Evolutionary conservation across 108 stramenopile species (phyloP).

Genomic region (Skeletonema menzelii): DNA sequence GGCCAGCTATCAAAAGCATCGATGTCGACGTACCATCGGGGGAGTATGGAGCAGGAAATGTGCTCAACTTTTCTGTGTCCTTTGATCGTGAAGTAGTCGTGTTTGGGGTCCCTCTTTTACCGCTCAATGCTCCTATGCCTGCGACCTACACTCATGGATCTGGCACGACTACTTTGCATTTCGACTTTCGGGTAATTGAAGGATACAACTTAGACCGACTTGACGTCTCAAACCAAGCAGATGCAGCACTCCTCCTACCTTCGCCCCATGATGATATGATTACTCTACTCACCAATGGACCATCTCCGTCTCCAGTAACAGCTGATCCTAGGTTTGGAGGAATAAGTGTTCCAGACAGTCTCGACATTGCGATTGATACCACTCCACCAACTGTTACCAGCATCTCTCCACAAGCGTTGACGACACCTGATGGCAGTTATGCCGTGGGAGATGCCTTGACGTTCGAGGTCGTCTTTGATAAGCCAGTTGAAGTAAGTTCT

Average conservation of each 20-base stretch:
- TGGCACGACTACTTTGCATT: constrained; percentile 36
- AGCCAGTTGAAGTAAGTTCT: constrained; percentile 37
- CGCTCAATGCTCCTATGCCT: constrained; percentile 23
- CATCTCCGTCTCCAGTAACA: constrained; percentile 17
- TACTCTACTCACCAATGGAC: constrained; percentile 24
- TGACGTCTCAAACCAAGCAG: constrained; percentile 3
- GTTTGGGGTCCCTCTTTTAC: constrained; percentile 34
- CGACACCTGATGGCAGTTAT: constrained; percentile 34
- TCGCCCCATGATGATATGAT: constrained; percentile 6
- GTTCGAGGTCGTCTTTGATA: constrained; percentile 47
- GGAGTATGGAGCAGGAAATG: constrained; percentile 50
- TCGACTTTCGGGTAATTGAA: constrained; percentile 35
- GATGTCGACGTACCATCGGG: constrained; percentile 19
- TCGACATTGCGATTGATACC: constrained; percentile 32
- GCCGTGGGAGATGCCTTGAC: constrained; percentile 43
- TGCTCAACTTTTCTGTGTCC: constrained; percentile 32
- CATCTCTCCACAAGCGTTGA: constrained; percentile 26
- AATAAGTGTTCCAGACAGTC: constrained; percentile 7
- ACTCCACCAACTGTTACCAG: constrained; percentile 27
- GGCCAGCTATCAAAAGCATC: constrained; percentile 18
- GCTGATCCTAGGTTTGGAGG: constrained; percentile 22
- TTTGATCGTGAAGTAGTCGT: constrained; percentile 46
- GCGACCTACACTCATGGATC: constrained; percentile 41
- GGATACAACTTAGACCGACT: constrained; percentile 34
- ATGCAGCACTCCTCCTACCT: constrained; percentile 17